Base-by-base conservation (phyloP, 1,139 yeast genomes). In the Suhomyces guaymorum region DNA sequence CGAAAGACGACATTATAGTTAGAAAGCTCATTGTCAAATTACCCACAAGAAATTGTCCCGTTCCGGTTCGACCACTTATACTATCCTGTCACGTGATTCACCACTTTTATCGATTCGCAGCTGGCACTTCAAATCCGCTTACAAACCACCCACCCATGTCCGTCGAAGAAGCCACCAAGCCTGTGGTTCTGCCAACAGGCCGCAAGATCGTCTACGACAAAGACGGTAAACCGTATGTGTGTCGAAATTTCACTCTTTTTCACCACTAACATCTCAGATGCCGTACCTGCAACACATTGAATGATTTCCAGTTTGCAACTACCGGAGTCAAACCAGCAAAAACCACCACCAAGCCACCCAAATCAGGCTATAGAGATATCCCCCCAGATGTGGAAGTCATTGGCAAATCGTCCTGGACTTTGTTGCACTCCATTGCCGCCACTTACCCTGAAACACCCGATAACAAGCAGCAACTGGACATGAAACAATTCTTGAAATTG, bases 331-430 rank as follows among this genome's bases (percentile, higher is more conserved):
- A 35, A 20, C 24, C 37, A 11, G 35, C 39, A 20, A 43, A 53
- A 28, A 35, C 44, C 8, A 41, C 48, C 12, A 24, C 13, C 22
- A 35, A 30, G n/a, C 39, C 38, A n/a, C 34, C 30, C 10, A 22
- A 23, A 3, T 26, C 27, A 5, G 31, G 39, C 16, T 64, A 66
- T 33, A 46, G 67, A 4, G 82, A 75, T 26, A 81, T 86, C 43
- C 98, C 98, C 1, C 92, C 97, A 0, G 97, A 89, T 61, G 94
- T 85, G 8, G 83, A 75, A 34, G 71, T 73, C 42, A 63, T 92
- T 6, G 99, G 99, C 1, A 70, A 81, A 35, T 78, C 95, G 0
- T 81, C 97, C 3, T 92, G 99, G 99, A 88, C 96, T 1, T 72
- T 92, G 29, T 67, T 92, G 28, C 99, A 92, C 52, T 75, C 95